These are phyloP conservation scores for Talaromyces sp. DNA, from an alignment of 2,329 filamentous ascomycete species.

Conservation along the genomic window DNA sequence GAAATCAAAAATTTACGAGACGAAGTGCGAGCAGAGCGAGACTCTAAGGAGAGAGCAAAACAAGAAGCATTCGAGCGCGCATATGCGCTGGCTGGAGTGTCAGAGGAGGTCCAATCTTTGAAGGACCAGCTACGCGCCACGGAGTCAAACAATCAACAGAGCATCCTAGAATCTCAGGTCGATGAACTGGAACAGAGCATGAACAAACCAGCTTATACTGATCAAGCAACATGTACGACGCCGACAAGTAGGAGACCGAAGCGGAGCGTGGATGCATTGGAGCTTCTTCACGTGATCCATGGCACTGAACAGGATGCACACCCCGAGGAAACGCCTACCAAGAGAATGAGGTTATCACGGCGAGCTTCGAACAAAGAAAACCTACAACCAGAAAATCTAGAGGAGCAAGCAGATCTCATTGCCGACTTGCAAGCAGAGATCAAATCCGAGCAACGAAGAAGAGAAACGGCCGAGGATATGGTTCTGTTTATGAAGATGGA, in stretches of 20 bases:
- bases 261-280: constrained; percentile 30
- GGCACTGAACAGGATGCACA: constrained; percentile 15
- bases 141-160: constrained; percentile 37
- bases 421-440: constrained; percentile 49
- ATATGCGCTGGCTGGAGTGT: constrained; percentile 44
- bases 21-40: constrained; percentile 50
- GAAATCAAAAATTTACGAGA: constrained; percentile 51
- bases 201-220: constrained; percentile 23
- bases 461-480: constrained; percentile 54
- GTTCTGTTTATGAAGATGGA: constrained; percentile 50
- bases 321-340: constrained; percentile 32
- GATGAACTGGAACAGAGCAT: constrained; percentile 27
- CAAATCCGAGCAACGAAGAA: constrained; percentile 47
- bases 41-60: constrained; percentile 43
- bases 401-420: constrained; percentile 43
- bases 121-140: constrained; percentile 41
- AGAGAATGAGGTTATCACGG: constrained; percentile 33
- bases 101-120: constrained; percentile 43
- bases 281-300: constrained; percentile 24
- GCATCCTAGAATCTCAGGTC: constrained; percentile 31
- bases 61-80: constrained; percentile 48
- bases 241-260: constrained; percentile 35
- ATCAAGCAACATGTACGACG: constrained; percentile 30
- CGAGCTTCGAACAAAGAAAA: constrained; percentile 27
- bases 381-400: constrained; percentile 23